phyloP scores from a whole-genome alignment of 78 protist genomes.

The Planoprotostelium fungivorum region DNA sequence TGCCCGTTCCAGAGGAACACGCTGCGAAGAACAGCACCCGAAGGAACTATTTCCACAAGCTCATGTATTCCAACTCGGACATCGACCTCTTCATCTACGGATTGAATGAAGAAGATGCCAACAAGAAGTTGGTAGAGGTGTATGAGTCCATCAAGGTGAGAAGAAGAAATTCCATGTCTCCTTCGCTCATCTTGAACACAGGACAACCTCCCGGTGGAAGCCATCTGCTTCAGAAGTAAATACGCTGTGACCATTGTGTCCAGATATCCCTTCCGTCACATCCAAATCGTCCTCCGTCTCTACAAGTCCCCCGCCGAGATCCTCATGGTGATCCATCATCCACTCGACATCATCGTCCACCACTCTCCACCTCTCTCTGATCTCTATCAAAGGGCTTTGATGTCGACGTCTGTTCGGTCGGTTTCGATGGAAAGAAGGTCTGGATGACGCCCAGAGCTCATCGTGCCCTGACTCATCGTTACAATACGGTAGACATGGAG shows the following conservation, averaged over 20 bases:
- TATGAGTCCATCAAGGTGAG: slow-evolving; percentile 1
- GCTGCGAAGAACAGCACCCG: neutral
- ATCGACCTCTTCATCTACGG: slow-evolving; percentile 66
- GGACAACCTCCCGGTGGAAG: slow-evolving; percentile 1
- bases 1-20: slow-evolving; percentile 16
- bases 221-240: slow-evolving; percentile 48
- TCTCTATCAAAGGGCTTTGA: slow-evolving; percentile 60
- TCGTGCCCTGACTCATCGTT: slow-evolving; percentile 4
- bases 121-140: slow-evolving; percentile 13
- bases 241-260: slow-evolving; percentile 44
- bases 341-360: neutral
- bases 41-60: neutral
- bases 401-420: slow-evolving; percentile 56
- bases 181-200: neutral
- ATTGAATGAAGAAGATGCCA: slow-evolving; percentile 23
- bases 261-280: slow-evolving; percentile 21
- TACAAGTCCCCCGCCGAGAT: slow-evolving; percentile 63
- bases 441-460: slow-evolving; percentile 37
- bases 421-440: slow-evolving; percentile 40
- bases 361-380: neutral
- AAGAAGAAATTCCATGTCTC: neutral
- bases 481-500: slow-evolving; percentile 41
- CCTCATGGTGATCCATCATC: neutral
- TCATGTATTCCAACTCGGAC: slow-evolving; percentile 18
- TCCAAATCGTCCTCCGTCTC: slow-evolving; percentile 58